Evolutionary conservation across 148 eudicot species (phyloP), one percentile per base, ranked within the genome.

Genomic region (Chenopodium album): DNA sequence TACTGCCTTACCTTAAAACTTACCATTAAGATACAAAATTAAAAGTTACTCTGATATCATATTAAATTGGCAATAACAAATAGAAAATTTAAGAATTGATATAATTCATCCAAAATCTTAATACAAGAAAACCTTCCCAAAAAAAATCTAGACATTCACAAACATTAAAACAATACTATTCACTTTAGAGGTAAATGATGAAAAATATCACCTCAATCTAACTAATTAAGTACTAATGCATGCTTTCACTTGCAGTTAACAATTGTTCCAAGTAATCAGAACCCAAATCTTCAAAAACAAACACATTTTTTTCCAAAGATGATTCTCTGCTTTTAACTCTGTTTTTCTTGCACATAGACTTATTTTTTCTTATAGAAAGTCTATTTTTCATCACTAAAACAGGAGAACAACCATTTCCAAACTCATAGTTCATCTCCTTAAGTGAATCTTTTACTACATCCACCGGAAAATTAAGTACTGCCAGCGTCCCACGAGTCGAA

Each of bases 241-340:
- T 73, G 9, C 31, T 72, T 77, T 78, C 86, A 75, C 81, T 84
- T 47, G 73, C 77, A 54, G 65, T 87, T 78, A 93, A 80, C 22
- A 93, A 90, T 54, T 90, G 84, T 56, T 93, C 97, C 89, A 93
- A 89, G 59, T 88, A 91, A 74, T 93, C 97, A 34, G 84, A 81
- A 9, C 94, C 97, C 81, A 93, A 88, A 76, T 93, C 97, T 78
- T 93, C 92, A 73, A 93, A 91, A 80, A 91, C 97, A 78, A 93
- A 82, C 79, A 88, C 89, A 71, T 82, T 89, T 72, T 59, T 56
- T 59, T 76, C 19, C 56, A 62, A n/a, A 47, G 76, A 73, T 37
- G 60, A 47, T 78, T 74, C 74, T 34, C 19, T 54, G 50, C 32
- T 13, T 73, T 13, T 73, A 6, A 9, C 68, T 23, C 52, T 85